A percentile compares a stretch with the other conserved stretches of the same genome.
phyloP scores from a whole-genome alignment of 148 eudicot genomes.

The Chenopodium formosanum region DNA sequence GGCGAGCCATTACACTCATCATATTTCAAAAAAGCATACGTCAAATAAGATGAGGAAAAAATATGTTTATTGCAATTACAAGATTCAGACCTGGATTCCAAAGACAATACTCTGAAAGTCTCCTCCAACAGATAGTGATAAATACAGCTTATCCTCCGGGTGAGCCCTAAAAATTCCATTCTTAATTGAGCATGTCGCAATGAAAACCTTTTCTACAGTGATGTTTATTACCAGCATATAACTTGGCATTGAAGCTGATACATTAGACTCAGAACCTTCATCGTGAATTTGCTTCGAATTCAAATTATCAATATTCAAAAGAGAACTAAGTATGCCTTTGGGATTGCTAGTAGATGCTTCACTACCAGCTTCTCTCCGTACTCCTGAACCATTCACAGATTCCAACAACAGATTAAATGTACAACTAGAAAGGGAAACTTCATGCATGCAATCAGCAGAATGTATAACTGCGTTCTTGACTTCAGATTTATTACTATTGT shows the following conservation, averaged over 20 bases:
- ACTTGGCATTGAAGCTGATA: constrained; percentile 28
- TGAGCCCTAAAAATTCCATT: constrained; percentile 45
- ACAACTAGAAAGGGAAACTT: constrained; percentile 57
- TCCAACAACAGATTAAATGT: constrained; percentile 45
- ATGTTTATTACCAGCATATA: constrained; percentile 42
- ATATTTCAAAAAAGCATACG: not conserved
- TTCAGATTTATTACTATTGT: constrained; percentile 26
- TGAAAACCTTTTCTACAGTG: constrained; percentile 39
- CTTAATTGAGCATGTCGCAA: constrained; percentile 52
- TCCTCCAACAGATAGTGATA: constrained; percentile 54
- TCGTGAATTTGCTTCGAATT: constrained; percentile 22
- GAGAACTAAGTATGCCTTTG: constrained; percentile 17
- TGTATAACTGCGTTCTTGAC: constrained; percentile 31
- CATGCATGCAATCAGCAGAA: constrained; percentile 52
- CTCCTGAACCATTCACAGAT: constrained; percentile 31
- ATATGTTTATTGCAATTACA: constrained; percentile 6
- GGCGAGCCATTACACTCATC: not conserved
- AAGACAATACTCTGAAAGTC: constrained; percentile 52
- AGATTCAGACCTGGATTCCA: constrained; percentile 54
- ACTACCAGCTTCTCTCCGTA: constrained; percentile 25
- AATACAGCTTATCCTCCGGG: constrained; percentile 36
- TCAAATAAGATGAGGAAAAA: not conserved
- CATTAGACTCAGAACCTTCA: constrained; percentile 21
- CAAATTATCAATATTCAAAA: constrained; percentile 22
- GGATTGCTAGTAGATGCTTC: constrained; percentile 33